Evolutionary conservation across 2,329 filamentous ascomycete species (phyloP), one percentile per base, ranked within the genome.

Genomic region (Nemania abortiva): DNA sequence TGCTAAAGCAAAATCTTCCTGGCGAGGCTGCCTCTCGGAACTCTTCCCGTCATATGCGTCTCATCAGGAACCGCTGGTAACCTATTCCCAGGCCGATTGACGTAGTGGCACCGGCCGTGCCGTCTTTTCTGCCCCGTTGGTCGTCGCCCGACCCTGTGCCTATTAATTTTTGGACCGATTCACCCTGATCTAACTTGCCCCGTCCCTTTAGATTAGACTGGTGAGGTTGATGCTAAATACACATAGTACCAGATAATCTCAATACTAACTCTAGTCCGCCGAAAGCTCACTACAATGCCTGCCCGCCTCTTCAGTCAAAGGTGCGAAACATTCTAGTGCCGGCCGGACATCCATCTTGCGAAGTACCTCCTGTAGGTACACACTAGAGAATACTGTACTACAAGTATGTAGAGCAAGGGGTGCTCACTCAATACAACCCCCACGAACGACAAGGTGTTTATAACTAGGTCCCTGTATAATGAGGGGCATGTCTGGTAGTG

Each of bases 1-100:
- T 69, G 52, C 59, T 62, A 47, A 47, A 65, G 52, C 57, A 42
- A 53, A 27, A 6, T 50, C 42, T 52, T 37, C 20, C 20, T 29
- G 47, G 20, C 6, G 56, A 61, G 50, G 24, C 31, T 39, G 29
- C 65, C 34, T 54, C 42, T 49, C 54, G 57, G 66, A 61, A 45
- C 42, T 20, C 31, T 49, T 22, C 18, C 45, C 29, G 42, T 29
- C 54, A 18, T 29, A 10, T 53, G 49, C 53, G 53, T 58, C 47
- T n/a, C 22, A 54, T 31, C 37, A 54, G 15, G 47, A 63, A 45
- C 54, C 37, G 47, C 20, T 47, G 58, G 24, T 54, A 63, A 15
- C 53, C 45, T 63, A 31, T 31, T 24, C 24, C 49, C 22, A 50
- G 24, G n/a, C 47, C 24, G 29, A 10, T 34, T 59, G 47, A 58